These are phyloP conservation scores for Udeniomyces megalosporus DNA, from an alignment of 768 basidiomycete species.

Conservation along the genomic window DNA sequence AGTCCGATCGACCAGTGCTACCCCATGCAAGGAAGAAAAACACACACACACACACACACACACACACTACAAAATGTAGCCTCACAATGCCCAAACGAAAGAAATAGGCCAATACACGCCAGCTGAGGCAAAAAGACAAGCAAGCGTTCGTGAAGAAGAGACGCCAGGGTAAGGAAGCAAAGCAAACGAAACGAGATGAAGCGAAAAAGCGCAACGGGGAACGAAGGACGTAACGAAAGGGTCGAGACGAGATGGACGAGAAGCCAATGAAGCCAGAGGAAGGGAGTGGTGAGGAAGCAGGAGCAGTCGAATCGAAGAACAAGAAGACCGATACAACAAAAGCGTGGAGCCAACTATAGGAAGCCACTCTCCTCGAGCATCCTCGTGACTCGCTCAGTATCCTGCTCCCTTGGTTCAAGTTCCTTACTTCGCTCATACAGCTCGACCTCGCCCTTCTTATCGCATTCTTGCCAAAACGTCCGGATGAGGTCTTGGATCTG, in stretches of 20 bases:
- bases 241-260: no score
- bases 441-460: conserved; percentile 32
- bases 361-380: conserved; percentile 4
- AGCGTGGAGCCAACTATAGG: not conserved
- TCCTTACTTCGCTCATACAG: conserved; percentile 67
- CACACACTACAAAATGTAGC: no score
- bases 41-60: no score
- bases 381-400: conserved; percentile 45
- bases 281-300: not conserved
- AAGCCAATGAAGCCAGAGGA: not conserved
- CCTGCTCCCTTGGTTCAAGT: conserved; percentile 82
- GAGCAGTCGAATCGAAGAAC: not conserved
- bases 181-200: not conserved
- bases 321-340: no score
- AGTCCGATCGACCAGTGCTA: no score
- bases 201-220: not conserved
- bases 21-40: not conserved
- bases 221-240: not conserved
- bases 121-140: no score
- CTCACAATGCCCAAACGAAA: no score
- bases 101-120: no score
- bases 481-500: conserved; percentile 35
- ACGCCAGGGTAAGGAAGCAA: no score
- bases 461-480: conserved; percentile 31
- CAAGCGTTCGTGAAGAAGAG: no score